Percentiles rank a stretch among this genome's conserved stretches.
Conservation (phyloP, 139 green algal genomes). For the Diplosphaera chodatii region DNA sequence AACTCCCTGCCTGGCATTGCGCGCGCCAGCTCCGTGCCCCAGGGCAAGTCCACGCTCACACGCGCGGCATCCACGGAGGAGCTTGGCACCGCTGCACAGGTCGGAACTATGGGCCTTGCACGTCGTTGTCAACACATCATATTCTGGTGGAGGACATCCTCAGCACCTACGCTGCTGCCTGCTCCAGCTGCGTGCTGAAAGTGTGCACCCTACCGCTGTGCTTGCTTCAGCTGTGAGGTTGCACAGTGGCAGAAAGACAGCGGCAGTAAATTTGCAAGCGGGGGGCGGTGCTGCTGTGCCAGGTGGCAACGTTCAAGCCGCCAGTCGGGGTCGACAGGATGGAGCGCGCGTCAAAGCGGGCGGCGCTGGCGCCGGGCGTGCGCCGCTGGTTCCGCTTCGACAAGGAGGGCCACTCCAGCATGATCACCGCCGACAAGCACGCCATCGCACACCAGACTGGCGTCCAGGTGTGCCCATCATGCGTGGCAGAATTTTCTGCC, state of each 20-base stretch:
- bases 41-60: not conserved
- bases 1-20: not conserved
- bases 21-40: too few relatives aligned
- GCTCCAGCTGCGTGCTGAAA: too few relatives aligned
- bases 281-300: too few relatives aligned
- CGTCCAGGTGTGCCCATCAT: not conserved
- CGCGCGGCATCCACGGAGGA: not conserved
- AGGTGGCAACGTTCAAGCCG: not conserved
- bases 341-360: not conserved
- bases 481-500: too few relatives aligned
- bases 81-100: not conserved
- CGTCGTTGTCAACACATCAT: too few relatives aligned
- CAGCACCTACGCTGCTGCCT: too few relatives aligned
- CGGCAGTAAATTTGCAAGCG: too few relatives aligned
- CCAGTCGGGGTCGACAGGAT: not conserved
- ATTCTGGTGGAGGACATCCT: too few relatives aligned
- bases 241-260: too few relatives aligned
- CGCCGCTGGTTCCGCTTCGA: slow-evolving; percentile 6
- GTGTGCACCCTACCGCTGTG: too few relatives aligned
- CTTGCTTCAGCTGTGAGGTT: too few relatives aligned
- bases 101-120: not conserved
- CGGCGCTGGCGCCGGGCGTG: not conserved
- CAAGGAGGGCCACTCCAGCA: not conserved
- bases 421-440: slow-evolving; percentile 19
- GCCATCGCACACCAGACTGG: slow-evolving; percentile 16